Conservation (phyloP, 2,329 filamentous ascomycete species). For the Ophiostoma triangulosporum region DNA sequence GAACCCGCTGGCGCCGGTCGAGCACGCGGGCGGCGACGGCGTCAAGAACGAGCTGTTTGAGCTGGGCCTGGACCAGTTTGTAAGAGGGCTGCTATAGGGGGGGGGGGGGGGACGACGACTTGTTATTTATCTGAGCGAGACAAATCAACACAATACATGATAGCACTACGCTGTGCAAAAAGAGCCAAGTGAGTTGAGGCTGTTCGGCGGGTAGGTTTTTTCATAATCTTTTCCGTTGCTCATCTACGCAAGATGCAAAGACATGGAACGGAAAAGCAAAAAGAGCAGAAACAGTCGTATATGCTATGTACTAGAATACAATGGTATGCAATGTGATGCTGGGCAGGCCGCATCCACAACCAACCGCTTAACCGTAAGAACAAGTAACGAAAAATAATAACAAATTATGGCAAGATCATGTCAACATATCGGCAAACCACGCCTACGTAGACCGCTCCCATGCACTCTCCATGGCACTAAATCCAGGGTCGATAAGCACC, state of each 20-base stretch:
- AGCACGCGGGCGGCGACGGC: conserved; percentile 55
- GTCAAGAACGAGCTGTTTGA: conserved; percentile 60
- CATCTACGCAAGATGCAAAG: too few species aligned
- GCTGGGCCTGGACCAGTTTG: conserved; percentile 62
- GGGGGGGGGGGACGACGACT: neutral
- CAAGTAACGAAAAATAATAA: neutral
- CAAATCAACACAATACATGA: neutral
- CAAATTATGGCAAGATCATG: neutral
- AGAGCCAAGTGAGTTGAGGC: neutral
- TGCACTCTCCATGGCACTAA: conserved; percentile 48
- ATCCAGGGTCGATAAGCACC: conserved; percentile 34
- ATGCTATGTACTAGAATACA: too few species aligned
- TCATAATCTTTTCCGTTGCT: too few species aligned
- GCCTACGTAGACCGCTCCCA: conserved; percentile 52
- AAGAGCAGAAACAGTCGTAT: too few species aligned
- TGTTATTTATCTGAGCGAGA: neutral
- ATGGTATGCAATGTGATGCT: too few species aligned
- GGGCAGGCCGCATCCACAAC: too few species aligned
- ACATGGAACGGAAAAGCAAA: too few species aligned
- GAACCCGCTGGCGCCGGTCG: conserved; percentile 54
- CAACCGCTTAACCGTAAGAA: too few species aligned
- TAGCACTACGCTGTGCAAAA: neutral
- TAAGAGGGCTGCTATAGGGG: conserved; percentile 48
- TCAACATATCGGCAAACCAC: too few species aligned
- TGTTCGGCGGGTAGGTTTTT: neutral